phyloP scores from a whole-genome alignment of 805 yeast species.

The Suhomyces sp. region DNA sequence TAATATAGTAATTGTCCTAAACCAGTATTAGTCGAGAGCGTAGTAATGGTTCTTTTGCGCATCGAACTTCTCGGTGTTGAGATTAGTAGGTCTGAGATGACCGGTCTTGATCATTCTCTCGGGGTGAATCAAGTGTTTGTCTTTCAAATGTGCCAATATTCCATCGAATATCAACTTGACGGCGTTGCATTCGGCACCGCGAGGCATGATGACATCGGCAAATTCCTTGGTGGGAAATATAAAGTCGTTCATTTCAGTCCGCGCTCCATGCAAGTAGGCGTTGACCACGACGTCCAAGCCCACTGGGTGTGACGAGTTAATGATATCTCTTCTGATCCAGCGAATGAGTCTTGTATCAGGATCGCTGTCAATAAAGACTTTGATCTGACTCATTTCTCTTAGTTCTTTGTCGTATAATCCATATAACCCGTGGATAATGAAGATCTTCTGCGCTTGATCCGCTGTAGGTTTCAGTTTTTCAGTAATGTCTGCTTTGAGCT shows the following conservation, averaged over 20 bases:
- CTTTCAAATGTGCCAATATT: slow-evolving; percentile 37
- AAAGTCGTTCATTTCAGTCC: slow-evolving; percentile 65
- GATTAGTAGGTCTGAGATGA: slow-evolving; percentile 25
- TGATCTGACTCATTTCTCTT: slow-evolving; percentile 55
- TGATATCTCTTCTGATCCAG: slow-evolving; percentile 55
- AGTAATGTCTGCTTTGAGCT: slow-evolving; percentile 18
- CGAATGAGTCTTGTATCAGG: slow-evolving; percentile 81
- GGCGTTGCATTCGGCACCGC: slow-evolving; percentile 62
- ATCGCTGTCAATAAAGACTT: slow-evolving; percentile 78
- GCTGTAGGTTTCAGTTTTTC: slow-evolving; percentile 10
- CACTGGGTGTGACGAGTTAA: slow-evolving; percentile 8
- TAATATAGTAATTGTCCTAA: too few relatives aligned
- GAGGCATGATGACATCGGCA: slow-evolving; percentile 73
- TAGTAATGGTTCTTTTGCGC: slow-evolving; percentile 44
- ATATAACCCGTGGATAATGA: slow-evolving; percentile 71
- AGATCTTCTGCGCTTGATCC: slow-evolving; percentile 25
- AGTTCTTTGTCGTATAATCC: slow-evolving; percentile 66
- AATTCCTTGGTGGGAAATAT: slow-evolving; percentile 65
- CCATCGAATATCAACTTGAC: slow-evolving; percentile 64
- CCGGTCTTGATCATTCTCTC: slow-evolving; percentile 11
- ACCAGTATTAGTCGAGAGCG: slow-evolving; percentile 27
- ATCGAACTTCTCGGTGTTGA: slow-evolving; percentile 34
- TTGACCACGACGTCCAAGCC: slow-evolving; percentile 38
- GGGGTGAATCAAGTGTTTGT: slow-evolving; percentile 7
- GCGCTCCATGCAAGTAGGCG: slow-evolving; percentile 51